Percentiles rank a stretch among this genome's conserved stretches.
These are phyloP conservation scores for Claviceps sp. DNA, from an alignment of 2,329 filamentous ascomycete species.

Conservation along the genomic window DNA sequence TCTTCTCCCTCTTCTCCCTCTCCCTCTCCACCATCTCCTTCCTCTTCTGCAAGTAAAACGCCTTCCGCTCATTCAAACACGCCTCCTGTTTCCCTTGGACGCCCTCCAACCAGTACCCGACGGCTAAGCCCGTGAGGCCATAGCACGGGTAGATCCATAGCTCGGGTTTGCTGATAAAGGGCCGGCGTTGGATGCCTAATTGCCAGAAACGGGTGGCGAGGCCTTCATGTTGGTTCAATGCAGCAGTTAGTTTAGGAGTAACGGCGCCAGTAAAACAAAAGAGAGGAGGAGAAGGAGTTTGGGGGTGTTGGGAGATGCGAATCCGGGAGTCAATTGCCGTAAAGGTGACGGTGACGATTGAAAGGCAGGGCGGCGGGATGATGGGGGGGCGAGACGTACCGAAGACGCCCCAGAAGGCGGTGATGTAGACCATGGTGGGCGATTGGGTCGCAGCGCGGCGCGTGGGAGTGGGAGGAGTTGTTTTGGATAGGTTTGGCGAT, in stretches of 20 bases:
- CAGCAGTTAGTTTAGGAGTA: neutral
- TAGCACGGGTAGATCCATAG: conserved; percentile 91
- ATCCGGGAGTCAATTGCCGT: neutral
- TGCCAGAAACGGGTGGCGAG: conserved; percentile 89
- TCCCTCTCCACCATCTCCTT: conserved; percentile 43
- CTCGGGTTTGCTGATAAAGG: conserved; percentile 71
- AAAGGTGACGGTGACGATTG: too few relatives aligned
- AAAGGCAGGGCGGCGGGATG: too few relatives aligned
- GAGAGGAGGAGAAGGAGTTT: neutral
- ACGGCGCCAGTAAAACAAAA: neutral
- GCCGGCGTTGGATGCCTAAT: conserved; percentile 96
- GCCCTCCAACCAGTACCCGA: conserved; percentile 93
- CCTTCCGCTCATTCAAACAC: conserved; percentile 66
- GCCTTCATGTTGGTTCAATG: conserved; percentile 38
- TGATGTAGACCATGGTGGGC: conserved; percentile 44
- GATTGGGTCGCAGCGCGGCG: conserved; percentile 10
- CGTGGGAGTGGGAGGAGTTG: neutral
- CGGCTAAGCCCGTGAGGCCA: conserved; percentile 66
- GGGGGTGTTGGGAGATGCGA: neutral
- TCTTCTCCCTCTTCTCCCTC: conserved; percentile 17
- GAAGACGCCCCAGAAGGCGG: conserved; percentile 82
- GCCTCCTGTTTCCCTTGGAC: conserved; percentile 73
- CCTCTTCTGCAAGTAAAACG: conserved; percentile 76
- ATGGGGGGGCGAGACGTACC: conserved; percentile 42
- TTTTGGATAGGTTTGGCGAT: neutral